A percentile compares a stretch with the other conserved stretches of the same genome.
Evolutionary conservation across 2,329 filamentous ascomycete genomes (phyloP).

Genomic region (Allantophomopsis lycopodina): DNA sequence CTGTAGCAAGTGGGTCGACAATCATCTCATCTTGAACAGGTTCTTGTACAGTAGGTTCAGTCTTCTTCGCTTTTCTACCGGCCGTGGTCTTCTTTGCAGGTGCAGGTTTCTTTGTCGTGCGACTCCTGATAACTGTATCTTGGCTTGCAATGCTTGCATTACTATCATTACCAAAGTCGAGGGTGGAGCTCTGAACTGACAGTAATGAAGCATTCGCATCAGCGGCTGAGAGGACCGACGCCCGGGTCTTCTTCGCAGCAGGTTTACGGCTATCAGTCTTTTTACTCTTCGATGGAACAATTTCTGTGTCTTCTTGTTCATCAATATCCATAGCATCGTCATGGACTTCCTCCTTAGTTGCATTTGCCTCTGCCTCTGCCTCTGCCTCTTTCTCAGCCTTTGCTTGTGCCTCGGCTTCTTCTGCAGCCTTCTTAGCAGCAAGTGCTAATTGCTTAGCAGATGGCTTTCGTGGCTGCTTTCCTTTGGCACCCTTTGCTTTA

Average conservation of each 20-base stretch:
- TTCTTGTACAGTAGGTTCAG: slow-evolving; percentile 3
- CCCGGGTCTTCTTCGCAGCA: slow-evolving; percentile 7
- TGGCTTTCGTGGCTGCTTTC: slow-evolving; percentile 14
- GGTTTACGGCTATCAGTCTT: slow-evolving; percentile 7
- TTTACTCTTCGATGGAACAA: slow-evolving; percentile 10
- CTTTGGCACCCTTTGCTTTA: slow-evolving; percentile 14
- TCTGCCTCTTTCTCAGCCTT: slow-evolving; percentile 2
- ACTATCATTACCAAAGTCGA: slow-evolving; percentile 17
- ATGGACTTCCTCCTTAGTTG: slow-evolving; percentile 5
- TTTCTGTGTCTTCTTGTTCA: neutral
- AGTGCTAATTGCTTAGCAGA: slow-evolving; percentile 16
- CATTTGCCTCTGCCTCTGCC: slow-evolving; percentile 3
- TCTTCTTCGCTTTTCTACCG: slow-evolving; percentile 4
- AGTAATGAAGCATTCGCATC: slow-evolving; percentile 4
- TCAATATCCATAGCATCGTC: neutral
- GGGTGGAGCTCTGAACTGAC: neutral
- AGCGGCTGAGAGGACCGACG: slow-evolving; percentile 8
- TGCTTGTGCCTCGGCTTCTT: slow-evolving; percentile 4
- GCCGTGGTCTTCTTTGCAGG: slow-evolving; percentile 12
- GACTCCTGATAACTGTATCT: slow-evolving; percentile 14
- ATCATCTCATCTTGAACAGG: neutral
- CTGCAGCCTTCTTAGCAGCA: slow-evolving; percentile 7
- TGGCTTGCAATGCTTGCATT: slow-evolving; percentile 17
- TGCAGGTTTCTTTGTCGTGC: slow-evolving; percentile 11
- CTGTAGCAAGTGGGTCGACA: neutral